These are phyloP conservation scores for Annulohypoxylon maeteangense DNA, from an alignment of 495 filamentous ascomycete genomes.

Conservation along the genomic window DNA sequence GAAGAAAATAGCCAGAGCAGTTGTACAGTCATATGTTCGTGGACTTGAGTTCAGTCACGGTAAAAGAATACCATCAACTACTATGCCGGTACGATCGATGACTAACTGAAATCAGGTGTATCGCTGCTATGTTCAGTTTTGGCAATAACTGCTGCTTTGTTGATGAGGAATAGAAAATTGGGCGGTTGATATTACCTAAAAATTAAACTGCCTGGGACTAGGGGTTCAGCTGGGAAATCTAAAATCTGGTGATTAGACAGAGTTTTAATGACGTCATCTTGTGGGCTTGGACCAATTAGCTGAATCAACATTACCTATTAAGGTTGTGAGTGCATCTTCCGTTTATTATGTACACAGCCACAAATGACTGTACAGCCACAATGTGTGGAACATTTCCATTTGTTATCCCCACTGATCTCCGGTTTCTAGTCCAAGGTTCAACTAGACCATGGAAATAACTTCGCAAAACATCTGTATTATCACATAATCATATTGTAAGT, in stretches of 20 bases:
- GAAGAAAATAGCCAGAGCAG: conserved; percentile 45
- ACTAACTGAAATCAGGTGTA: conserved; percentile 21
- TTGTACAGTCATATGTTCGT: conserved; percentile 51
- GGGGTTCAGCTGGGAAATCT: neutral
- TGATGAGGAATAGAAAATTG: conserved; percentile 22
- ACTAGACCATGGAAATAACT: neutral
- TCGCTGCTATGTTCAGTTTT: conserved; percentile 29
- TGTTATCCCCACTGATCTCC: neutral
- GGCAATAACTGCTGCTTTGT: conserved; percentile 17
- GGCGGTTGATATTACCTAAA: neutral
- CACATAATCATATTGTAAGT: too few relatives aligned
- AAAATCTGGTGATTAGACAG: too few relatives aligned
- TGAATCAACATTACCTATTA: neutral
- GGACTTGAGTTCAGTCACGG: conserved; percentile 52
- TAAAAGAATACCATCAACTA: neutral
- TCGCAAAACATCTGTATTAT: neutral
- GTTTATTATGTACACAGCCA: neutral
- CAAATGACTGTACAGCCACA: neutral
- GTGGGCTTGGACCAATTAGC: neutral
- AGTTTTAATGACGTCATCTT: neutral
- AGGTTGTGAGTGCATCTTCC: neutral
- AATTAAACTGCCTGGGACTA: too few relatives aligned
- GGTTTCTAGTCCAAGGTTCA: neutral
- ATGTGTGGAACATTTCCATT: neutral
- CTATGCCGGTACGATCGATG: neutral